Percentiles rank a stretch among this genome's conserved stretches.
phyloP scores from a whole-genome alignment of 306 rosid genomes.

The Leucaena leucocephala region DNA sequence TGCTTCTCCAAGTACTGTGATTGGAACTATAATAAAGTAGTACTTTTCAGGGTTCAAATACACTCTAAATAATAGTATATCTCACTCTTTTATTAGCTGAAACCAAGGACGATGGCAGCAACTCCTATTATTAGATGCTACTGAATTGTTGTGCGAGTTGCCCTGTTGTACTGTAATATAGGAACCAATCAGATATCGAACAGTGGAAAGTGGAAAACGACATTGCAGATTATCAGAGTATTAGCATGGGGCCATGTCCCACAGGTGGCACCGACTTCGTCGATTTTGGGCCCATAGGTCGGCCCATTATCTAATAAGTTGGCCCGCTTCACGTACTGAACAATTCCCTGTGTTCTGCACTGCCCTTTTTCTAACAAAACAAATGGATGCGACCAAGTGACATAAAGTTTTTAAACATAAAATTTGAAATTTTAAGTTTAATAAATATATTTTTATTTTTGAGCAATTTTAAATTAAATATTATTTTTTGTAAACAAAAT shows the following conservation, averaged over 20 bases:
- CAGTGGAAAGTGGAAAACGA: not conserved
- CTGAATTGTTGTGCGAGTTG: not conserved
- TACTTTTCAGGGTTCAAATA: no score
- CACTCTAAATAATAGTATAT: no score
- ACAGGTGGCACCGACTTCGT: not conserved
- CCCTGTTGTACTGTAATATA: not conserved
- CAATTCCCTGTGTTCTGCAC: not conserved
- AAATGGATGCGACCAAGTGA: not conserved
- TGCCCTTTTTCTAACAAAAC: not conserved
- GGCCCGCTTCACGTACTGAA: not conserved
- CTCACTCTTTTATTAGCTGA: no score
- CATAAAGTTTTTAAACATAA: not conserved
- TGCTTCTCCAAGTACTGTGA: no score
- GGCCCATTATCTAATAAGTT: not conserved
- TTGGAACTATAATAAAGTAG: no score
- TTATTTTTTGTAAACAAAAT: not conserved
- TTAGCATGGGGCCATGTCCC: not conserved
- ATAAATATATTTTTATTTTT: not conserved
- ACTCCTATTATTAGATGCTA: no score
- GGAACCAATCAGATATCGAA: not conserved
- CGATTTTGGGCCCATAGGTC: not conserved
- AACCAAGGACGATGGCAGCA: no score
- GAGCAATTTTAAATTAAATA: not conserved
- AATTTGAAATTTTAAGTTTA: not conserved
- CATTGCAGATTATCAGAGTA: not conserved